These are phyloP conservation scores for Gonium pectorale DNA, from an alignment of 139 green algal species.

Conservation along the genomic window DNA sequence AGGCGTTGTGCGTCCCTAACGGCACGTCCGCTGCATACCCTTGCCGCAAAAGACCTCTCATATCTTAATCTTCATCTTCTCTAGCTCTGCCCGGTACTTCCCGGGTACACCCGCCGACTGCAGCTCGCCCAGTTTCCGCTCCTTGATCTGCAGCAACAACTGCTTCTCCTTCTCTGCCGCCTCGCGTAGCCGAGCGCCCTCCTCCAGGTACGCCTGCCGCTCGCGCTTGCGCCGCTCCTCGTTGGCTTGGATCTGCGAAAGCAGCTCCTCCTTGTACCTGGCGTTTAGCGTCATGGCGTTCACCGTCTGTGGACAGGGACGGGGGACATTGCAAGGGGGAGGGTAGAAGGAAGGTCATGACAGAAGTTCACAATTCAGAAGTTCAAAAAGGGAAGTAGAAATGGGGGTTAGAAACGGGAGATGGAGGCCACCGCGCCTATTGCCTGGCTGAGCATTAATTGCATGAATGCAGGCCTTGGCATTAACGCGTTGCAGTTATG, in stretches of 20 bases:
- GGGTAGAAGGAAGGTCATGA: no score
- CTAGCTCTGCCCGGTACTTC: constrained; percentile 89
- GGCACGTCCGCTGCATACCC: no score
- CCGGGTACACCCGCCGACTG: constrained; percentile 74
- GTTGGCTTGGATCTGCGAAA: constrained; percentile 72
- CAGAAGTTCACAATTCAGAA: not conserved
- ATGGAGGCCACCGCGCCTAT: no score
- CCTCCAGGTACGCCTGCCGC: constrained; percentile 70
- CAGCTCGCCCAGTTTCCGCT: constrained; percentile 84
- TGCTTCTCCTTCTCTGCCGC: constrained; percentile 63
- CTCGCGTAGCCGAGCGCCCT: constrained; percentile 68
- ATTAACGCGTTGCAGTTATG: no score
- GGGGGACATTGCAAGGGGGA: not conserved
- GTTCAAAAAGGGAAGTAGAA: no score
- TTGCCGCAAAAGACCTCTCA: no score
- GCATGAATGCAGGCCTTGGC: no score
- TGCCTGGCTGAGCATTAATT: no score
- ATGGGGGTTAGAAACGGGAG: no score
- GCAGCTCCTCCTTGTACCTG: constrained; percentile 83
- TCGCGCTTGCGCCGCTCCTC: constrained; percentile 67
- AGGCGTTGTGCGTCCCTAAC: no score
- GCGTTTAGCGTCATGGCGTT: constrained; percentile 59
- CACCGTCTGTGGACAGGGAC: constrained; percentile 14
- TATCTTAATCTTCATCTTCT: constrained; percentile 60
- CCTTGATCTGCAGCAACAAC: constrained; percentile 74